Base-by-base conservation (phyloP, 2,329 filamentous ascomycete species). In the Aspergillus texensis region DNA sequence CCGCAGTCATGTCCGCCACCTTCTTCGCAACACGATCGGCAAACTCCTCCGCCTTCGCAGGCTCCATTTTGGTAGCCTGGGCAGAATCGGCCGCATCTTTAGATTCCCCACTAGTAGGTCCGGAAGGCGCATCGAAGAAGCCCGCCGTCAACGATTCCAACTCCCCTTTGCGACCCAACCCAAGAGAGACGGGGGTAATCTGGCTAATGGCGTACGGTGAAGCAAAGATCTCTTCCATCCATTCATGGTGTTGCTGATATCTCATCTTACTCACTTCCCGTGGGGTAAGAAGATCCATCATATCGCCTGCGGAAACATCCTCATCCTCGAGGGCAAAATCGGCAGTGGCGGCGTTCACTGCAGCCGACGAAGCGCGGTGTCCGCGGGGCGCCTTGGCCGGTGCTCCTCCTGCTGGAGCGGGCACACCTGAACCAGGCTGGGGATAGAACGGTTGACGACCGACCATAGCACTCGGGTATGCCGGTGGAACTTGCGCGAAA, bases 201-300 rank as follows among this genome's bases (percentile, higher is more conserved):
- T 96, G 92, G 57, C 86, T 86, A 65, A 94, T 91, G 28, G 91
- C 85, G 74, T 97, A 97, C 0, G 94, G 93, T 1, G 94, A 98
- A 0, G 91, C 92, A 60, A 98, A 86, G 32, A 99, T 89, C 79
- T 99, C 94, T 74, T 98, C 95, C 92, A 99, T 97, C 95, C 94
- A 98, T 77, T 97, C 93, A 72, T 99, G 94, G 72, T 99, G 96
- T 74, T 97, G 93, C 75, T 90, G 90, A 77, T 97, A 99, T 61
- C 95, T 88, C 67, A 89, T 88, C 64, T 92, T 83, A 70, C 93
- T 96, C 65, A 99, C 91, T 67, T 99, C 95, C 50, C 94, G 87
- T 3, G 94, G 94, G 0, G 93, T 94, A 66, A 97, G 83, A 67
- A 93, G 88, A 74, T 99, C 95, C 72, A 99, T 92, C 75, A 94